These are phyloP conservation scores for Mayamaea pseudoterrestris DNA, from an alignment of 108 stramenopile genomes.

Conservation along the genomic window DNA sequence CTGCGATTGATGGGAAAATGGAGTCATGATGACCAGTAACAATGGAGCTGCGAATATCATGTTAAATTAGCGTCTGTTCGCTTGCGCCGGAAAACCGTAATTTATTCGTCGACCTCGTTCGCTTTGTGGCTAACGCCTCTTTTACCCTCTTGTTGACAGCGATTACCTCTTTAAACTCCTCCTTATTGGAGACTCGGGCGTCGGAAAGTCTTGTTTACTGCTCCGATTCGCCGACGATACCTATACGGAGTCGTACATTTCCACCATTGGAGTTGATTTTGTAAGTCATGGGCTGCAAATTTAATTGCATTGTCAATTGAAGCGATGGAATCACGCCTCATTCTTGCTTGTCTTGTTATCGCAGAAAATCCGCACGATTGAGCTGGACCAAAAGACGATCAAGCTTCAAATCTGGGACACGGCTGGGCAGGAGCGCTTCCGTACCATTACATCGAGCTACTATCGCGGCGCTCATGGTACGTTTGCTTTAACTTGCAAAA, in stretches of 20 bases:
- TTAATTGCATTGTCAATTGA: neutral
- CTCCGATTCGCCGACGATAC: slow-evolving; percentile 98
- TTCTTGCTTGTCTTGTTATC: neutral
- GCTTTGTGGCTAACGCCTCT: neutral
- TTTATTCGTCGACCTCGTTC: neutral
- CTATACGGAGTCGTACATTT: slow-evolving; percentile 97
- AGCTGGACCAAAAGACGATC: slow-evolving; percentile 96
- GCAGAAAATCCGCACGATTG: slow-evolving; percentile 98
- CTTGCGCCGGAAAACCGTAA: too few relatives aligned
- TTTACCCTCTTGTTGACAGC: slow-evolving; percentile 21
- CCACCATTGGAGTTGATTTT: slow-evolving; percentile 98
- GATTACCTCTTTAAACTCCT: slow-evolving; percentile 94
- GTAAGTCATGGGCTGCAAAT: slow-evolving; percentile 40
- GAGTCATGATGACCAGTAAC: too few relatives aligned
- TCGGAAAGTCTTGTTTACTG: slow-evolving; percentile 97
- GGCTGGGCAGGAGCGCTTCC: slow-evolving; percentile 92
- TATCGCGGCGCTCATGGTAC: slow-evolving; percentile 95
- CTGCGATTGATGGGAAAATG: too few relatives aligned
- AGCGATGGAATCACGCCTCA: neutral
- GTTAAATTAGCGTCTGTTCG: too few relatives aligned
- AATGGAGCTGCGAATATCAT: too few relatives aligned
- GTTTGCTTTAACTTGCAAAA: too few relatives aligned
- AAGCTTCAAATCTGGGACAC: slow-evolving; percentile 92
- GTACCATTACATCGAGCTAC: slow-evolving; percentile 93
- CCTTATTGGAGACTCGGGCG: slow-evolving; percentile 97